Evolutionary conservation across 2,329 filamentous ascomycete genomes (phyloP), one percentile per base, ranked within the genome.

Genomic region (Colletotrichum eremochloae): DNA sequence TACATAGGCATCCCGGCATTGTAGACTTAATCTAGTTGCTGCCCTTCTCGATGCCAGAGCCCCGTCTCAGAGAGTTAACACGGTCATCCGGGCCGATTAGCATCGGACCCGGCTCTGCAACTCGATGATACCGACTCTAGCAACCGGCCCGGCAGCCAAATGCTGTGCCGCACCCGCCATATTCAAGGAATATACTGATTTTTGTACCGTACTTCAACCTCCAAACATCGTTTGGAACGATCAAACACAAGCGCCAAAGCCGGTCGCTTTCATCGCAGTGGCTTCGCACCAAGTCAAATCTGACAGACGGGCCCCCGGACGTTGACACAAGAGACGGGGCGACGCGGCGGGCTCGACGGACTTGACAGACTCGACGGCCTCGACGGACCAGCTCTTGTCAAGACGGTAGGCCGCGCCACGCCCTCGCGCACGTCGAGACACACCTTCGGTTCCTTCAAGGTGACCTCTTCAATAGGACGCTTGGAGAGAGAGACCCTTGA

Each of bases 261-360:
- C 38, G 56, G 56, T 36, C n/a, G 36, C 56, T 40, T 58, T n/a
- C 36, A 58, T 58, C n/a, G n/a, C 56, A 24, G 24, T 56, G 44
- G 62, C 63, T 65, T 56, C 52, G 24, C 52, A 46, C 40, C 58
- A 44, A 33, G 24, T 31, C 33, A 15, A 18, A 42, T 48, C 56
- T 58, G 56, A 36, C 52, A 46, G 40, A 44, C 40, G 40, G 24
- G 5, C 58, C 40, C 38, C 42, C 24, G 40, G 58, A 46, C 38
- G 38, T 46, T 36, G 58, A 20, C 40, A 46, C 15, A n/a, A 33
- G 40, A 46, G 38, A 46, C 58, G 58, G 40, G 56, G 24, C 36
- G n/a, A 42, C 58, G 44, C 57, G 57, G n/a, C 38, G 56, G 44
- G 2, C 44, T 46, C 20, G 44, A 12, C 44, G 44, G n/a, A 42